phyloP scores from a whole-genome alignment of 2,329 filamentous ascomycete species.

The Neoscytalidium dimidiatum region DNA sequence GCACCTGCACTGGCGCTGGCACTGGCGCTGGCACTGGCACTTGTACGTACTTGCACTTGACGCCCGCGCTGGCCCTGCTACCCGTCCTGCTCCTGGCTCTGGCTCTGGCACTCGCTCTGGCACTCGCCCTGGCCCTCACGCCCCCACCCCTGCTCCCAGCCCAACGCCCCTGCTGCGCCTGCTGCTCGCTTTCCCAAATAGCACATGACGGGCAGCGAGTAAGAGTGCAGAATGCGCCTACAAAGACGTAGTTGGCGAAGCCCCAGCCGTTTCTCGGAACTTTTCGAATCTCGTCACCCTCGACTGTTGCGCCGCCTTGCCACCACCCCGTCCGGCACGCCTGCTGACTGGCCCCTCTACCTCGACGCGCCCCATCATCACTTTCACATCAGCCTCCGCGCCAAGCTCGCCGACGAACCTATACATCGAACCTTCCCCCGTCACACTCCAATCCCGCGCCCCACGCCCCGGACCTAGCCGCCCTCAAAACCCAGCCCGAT shows the following conservation, averaged over 20 bases:
- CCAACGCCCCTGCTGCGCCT: slow-evolving; percentile 22
- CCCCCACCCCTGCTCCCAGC: neutral
- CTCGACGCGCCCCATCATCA: neutral
- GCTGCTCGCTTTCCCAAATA: slow-evolving; percentile 36
- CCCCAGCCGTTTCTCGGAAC: slow-evolving; percentile 9
- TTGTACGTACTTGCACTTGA: too few species aligned
- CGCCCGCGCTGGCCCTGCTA: neutral
- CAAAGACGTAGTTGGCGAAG: slow-evolving; percentile 36
- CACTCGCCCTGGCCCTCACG: too few species aligned
- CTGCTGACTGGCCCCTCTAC: neutral
- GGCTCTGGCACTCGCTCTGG: too few species aligned
- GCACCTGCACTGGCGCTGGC: too few species aligned
- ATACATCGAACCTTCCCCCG: neutral
- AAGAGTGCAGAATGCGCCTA: slow-evolving; percentile 31
- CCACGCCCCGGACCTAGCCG: neutral
- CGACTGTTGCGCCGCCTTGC: neutral
- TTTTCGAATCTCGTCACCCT: slow-evolving; percentile 17
- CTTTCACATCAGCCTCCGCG: slow-evolving; percentile 6
- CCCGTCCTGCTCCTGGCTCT: too few species aligned
- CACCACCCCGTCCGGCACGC: neutral
- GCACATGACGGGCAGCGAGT: slow-evolving; percentile 40
- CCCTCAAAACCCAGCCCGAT: neutral
- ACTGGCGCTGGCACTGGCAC: too few species aligned
- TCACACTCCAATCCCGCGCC: neutral
- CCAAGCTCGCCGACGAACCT: neutral